These are phyloP conservation scores for Nakazawaea populi DNA, from an alignment of 805 yeast species.

Conservation along the genomic window DNA sequence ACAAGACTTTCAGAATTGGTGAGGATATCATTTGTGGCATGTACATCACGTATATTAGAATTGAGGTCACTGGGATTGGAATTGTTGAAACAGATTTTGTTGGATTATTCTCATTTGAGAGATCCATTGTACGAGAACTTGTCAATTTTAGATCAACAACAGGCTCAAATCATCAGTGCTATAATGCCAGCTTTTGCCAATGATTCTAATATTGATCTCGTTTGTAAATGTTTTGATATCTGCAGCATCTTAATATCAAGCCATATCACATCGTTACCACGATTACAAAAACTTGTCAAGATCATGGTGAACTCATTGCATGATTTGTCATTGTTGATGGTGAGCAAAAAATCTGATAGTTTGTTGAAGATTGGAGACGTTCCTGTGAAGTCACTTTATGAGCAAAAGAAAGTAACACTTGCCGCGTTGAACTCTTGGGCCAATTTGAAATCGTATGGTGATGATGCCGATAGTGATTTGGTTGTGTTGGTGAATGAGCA, in stretches of 20 bases:
- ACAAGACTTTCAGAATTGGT: conserved; percentile 58
- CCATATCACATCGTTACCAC: conserved; percentile 43
- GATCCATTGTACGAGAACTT: conserved; percentile 72
- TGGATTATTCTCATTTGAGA: conserved; percentile 49
- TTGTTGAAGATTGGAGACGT: conserved; percentile 52
- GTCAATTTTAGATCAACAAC: conserved; percentile 81
- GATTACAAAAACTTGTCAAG: conserved; percentile 51
- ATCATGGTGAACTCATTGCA: conserved; percentile 64
- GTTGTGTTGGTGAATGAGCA: conserved; percentile 48
- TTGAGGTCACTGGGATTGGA: conserved; percentile 62
- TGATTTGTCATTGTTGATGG: conserved; percentile 33
- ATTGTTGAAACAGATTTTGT: conserved; percentile 58
- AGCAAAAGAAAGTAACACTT: conserved; percentile 50
- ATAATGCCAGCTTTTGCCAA: conserved; percentile 77
- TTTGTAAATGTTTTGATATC: conserved; percentile 71
- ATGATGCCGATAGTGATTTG: conserved; percentile 36
- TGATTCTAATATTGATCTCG: conserved; percentile 68
- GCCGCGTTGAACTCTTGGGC: conserved; percentile 75
- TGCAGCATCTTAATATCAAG: conserved; percentile 71
- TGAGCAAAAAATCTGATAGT: conserved; percentile 24
- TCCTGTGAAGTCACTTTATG: conserved; percentile 34
- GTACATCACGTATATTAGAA: conserved; percentile 61
- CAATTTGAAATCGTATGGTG: conserved; percentile 34
- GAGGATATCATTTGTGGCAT: conserved; percentile 72
- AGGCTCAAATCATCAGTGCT: conserved; percentile 90